Base-by-base conservation (phyloP, 345 rosid genomes). In the Pugionium cornutum region DNA sequence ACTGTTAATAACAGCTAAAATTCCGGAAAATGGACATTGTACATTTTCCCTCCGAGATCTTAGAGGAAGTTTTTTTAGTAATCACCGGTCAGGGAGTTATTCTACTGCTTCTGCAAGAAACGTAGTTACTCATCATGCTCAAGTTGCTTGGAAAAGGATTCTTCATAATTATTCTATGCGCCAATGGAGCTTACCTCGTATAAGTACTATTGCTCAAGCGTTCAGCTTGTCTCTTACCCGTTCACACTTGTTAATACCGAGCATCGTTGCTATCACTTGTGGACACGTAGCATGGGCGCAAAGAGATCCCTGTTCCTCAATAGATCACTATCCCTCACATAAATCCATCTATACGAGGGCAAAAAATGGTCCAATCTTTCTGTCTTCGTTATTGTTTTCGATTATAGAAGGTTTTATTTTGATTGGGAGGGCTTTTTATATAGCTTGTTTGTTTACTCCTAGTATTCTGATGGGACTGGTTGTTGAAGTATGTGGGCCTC, bases 121-220 rank as follows among this genome's bases (percentile, higher is more conserved):
- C 73, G 68, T 62, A 8, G 76, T 80, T 63, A 64, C 82, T 26
- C 79, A 77, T 42, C 84, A 76, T 69, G 85, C 88, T 0, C 88
- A 80, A 75, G 61, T 71, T 71, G 77, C 83, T 69, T 95, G 88
- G 89, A 84, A 74, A 73, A 84, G 82, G 82, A 75, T 85, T 64
- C 83, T 74, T 45, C 42, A 47, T 40, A 80, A 75, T 41, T 82
- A 78, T 61, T 77, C 60, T 80, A 49, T 49, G 10, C 34, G 66
- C 49, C 77, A 70, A 11, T 68, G 50, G 50, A 62, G 66, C 52
- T 77, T 78, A 51, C 81, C 83, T 11, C 80, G 64, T 18, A 66
- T 91, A 31, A 80, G 78, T 73, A 86, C 70, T 73, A 76, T 90
- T 45, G 95, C 96, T 58, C 91, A 89, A 76, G 99, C 95, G 1